Percentiles rank a stretch among this genome's conserved stretches.
Evolutionary conservation across 768 basidiomycete genomes (phyloP).

Genomic region (Boletus barrowsii): DNA sequence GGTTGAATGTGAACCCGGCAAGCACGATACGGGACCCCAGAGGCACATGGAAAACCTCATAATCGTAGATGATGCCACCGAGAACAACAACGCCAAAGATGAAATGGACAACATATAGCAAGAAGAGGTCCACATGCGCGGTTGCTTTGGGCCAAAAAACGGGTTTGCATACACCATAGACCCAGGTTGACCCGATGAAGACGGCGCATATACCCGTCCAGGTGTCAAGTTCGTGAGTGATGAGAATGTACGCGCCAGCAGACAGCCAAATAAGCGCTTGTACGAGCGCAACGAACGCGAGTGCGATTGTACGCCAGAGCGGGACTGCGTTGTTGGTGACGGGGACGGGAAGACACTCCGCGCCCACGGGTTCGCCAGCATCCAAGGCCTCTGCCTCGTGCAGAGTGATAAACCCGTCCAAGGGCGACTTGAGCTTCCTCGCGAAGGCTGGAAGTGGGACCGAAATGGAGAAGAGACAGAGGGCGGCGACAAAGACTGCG

Average conservation of each 20-base stretch:
- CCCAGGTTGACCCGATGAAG: constrained; percentile 56
- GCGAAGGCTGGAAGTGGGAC: constrained; percentile 21
- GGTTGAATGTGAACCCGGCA: constrained; percentile 36
- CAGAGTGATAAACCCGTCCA: constrained; percentile 46
- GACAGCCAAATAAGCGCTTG: constrained; percentile 59
- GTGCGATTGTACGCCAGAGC: constrained; percentile 60
- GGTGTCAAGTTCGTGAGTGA: constrained; percentile 33
- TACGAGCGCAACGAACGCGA: constrained; percentile 53
- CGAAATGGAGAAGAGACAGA: constrained; percentile 40
- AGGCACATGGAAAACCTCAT: constrained; percentile 40
- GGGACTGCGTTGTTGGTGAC: constrained; percentile 28
- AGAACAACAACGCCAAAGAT: constrained; percentile 45
- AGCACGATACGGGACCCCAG: constrained; percentile 35
- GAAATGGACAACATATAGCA: constrained; percentile 52
- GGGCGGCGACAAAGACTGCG: constrained; percentile 41
- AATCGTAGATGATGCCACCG: constrained; percentile 53
- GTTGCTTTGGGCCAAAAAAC: constrained; percentile 53
- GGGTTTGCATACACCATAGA: constrained; percentile 60
- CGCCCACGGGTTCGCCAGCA: neutral
- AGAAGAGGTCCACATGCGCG: constrained; percentile 60
- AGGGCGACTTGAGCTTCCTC: constrained; percentile 18
- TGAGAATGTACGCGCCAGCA: constrained; percentile 51
- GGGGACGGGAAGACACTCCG: neutral
- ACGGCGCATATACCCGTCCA: constrained; percentile 42
- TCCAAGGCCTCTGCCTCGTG: constrained; percentile 55